Base-by-base conservation (phyloP, 2,329 filamentous ascomycete genomes). In the Fusarium paranaense region DNA sequence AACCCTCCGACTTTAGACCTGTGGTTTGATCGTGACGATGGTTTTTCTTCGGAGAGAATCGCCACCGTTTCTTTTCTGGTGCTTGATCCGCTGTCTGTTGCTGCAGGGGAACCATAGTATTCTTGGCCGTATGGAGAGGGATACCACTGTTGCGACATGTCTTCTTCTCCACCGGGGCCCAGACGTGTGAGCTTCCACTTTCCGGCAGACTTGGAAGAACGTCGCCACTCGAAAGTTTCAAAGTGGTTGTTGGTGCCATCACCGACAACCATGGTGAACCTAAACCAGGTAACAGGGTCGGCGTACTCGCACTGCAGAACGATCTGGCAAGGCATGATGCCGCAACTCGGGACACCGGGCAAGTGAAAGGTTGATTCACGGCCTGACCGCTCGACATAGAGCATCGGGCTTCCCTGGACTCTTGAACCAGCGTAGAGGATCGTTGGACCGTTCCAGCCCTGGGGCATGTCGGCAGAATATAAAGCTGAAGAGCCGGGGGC, bases 141-240 rank as follows among this genome's bases (percentile, higher is more conserved):
- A 27, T 54, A 54, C 27, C 27, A 33, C n/a, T 54, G 50, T 6
- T 54, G 50, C 9, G 45, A 50, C 45, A 50, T 50, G 25, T 30
- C 45, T 30, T 50, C 45, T 3, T 50, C 45, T 50, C 16, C 45
- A 33, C 27, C 27, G 47, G 50, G 50, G 10, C 74, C 67, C 0
- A 75, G 32, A 0, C 70, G 72, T 1, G 70, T 37, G 0, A 76
- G 74, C 13, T 76, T 69, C 74, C 74, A 76, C 1, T 67, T 66
- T 10, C 45, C 45, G 9, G 45, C 45, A 50, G 66, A 57, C 57
- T 62, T 63, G 6, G 67, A 37, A 1, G 73, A 69, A 2, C 32
- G n/a, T 0, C 61, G 54, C 73, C 73, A 76, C 10, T 76, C 73
- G 0, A 76, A 76, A 0, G 54, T 50, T 30, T 76, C 70, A 13